Conservation (phyloP, 73 alveolate species). For the Symbiodinium natans region DNA sequence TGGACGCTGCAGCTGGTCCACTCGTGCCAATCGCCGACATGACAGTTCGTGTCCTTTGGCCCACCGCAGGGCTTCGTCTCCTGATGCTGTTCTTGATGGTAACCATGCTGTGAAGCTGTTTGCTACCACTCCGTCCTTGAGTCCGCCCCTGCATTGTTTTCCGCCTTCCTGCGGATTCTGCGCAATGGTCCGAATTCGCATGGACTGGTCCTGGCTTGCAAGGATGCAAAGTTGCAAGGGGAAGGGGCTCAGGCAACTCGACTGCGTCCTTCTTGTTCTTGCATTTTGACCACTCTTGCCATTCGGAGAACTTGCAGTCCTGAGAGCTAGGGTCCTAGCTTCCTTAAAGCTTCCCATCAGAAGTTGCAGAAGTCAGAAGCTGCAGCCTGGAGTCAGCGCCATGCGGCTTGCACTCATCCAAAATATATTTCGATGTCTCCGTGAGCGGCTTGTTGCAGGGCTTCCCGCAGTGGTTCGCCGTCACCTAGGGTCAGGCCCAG, state of each 20-base stretch:
- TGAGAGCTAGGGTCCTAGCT: neutral
- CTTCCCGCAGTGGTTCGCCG: conserved; percentile 72
- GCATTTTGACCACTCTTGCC: conserved; percentile 46
- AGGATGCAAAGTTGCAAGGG: neutral
- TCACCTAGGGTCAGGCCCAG: neutral
- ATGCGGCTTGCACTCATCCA: conserved; percentile 53
- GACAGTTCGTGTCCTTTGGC: conserved; percentile 82
- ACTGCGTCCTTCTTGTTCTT: conserved; percentile 35
- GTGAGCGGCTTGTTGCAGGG: conserved; percentile 57
- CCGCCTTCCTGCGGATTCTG: conserved; percentile 64
- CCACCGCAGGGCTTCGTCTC: conserved; percentile 84
- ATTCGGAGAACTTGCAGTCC: conserved; percentile 67
- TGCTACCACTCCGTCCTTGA: conserved; percentile 24
- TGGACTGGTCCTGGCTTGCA: conserved; percentile 46
- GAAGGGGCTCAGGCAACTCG: neutral
- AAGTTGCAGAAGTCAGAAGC: neutral
- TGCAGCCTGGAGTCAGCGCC: conserved; percentile 35
- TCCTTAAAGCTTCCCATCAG: neutral
- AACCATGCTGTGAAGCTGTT: no score
- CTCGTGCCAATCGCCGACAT: conserved; percentile 88
- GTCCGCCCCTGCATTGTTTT: conserved; percentile 42
- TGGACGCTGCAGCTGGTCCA: conserved; percentile 80
- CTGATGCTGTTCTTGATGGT: neutral
- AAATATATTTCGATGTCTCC: conserved; percentile 3
- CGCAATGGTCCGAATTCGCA: conserved; percentile 30